phyloP scores from a whole-genome alignment of 805 yeast species.

The Nakazawaea laoshanensis region DNA sequence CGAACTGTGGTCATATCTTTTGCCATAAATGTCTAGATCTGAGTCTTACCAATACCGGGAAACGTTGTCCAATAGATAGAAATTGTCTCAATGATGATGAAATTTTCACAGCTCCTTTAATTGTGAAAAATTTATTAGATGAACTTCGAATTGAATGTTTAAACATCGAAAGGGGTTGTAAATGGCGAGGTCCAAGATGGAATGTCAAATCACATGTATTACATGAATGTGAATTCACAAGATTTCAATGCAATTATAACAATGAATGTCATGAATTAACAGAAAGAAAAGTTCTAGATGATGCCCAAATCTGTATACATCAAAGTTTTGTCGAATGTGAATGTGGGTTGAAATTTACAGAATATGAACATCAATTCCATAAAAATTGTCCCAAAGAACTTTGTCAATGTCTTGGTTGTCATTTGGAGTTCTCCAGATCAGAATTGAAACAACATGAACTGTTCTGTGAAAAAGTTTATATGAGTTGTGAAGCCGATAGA shows the following conservation, averaged over 20 bases:
- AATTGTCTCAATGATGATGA: conserved; percentile 24
- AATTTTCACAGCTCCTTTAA: conserved; percentile 44
- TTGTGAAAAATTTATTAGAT: conserved; percentile 51
- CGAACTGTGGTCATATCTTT: conserved; percentile 63
- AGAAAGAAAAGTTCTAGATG: conserved; percentile 14
- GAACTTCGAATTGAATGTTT: conserved; percentile 52
- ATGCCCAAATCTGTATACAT: conserved; percentile 29
- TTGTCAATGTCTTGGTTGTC: conserved; percentile 30
- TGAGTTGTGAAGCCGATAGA: conserved; percentile 36
- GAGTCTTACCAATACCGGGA: conserved; percentile 29
- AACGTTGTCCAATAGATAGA: conserved; percentile 54
- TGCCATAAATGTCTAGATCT: conserved; percentile 47
- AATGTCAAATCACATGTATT: conserved; percentile 41
- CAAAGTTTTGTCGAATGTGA: conserved; percentile 25
- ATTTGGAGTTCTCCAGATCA: conserved; percentile 30
- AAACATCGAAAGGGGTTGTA: conserved; percentile 44
- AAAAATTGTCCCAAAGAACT: conserved; percentile 31
- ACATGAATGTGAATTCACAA: conserved; percentile 28
- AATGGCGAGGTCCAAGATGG: conserved; percentile 52
- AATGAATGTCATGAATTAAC: conserved; percentile 10
- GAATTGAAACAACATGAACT: conserved; percentile 29
- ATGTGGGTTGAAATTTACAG: conserved; percentile 24
- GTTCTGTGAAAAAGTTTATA: conserved; percentile 30
- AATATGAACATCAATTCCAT: conserved; percentile 25
- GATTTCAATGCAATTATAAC: conserved; percentile 25